Evolutionary conservation across 192 early-diverging fungal species (phyloP), one percentile per base, ranked within the genome.

Genomic region (Backusella tarrabulga): DNA sequence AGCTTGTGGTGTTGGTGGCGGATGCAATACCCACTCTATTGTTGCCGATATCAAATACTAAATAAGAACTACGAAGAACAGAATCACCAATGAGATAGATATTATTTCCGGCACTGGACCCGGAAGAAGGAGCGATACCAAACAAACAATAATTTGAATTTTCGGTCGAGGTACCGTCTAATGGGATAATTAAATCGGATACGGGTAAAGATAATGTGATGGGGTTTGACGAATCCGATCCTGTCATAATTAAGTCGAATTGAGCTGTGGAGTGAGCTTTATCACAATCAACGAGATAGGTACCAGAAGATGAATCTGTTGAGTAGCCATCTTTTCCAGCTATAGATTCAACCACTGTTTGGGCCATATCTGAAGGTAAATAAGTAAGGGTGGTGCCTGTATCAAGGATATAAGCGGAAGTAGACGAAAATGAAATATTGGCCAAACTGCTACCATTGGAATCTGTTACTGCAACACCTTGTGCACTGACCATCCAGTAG

Each of bases 31-130:
- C 67, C 60, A 78, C 32, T 26, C 69, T 71, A 32, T 81, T 42
- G n/a, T 76, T 36, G 11, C 46, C 68, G 14, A 77, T 56, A 71
- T 77, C 76, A 71, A 77, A 77, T 8, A 71, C 76, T 42, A 77
- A 41, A 17, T 77, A 77, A 40, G 68, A 50, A 40, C 68, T 71
- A 34, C 76, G 67, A 60, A 77, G 76, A 32, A 80, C 32, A 56
- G 71, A 77, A 14, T 76, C 75, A 50, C 79, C 79, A 34, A 76
- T 23, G 2, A 80, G 23, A 23, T 67, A 79, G 34, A 80, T 79
- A 40, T 35, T 79, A 3, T 29, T 44, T 72, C 46, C 77, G 15
- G 21, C n/a, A 35, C 56, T 75, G 15, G 36, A 26, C 2, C 14
- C 52, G 14, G 40, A 34, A 56, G 60, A 17, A 44, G 50, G 74